Base-by-base conservation (phyloP, 805 yeast species). In the Diddensiella santjacobensis region DNA sequence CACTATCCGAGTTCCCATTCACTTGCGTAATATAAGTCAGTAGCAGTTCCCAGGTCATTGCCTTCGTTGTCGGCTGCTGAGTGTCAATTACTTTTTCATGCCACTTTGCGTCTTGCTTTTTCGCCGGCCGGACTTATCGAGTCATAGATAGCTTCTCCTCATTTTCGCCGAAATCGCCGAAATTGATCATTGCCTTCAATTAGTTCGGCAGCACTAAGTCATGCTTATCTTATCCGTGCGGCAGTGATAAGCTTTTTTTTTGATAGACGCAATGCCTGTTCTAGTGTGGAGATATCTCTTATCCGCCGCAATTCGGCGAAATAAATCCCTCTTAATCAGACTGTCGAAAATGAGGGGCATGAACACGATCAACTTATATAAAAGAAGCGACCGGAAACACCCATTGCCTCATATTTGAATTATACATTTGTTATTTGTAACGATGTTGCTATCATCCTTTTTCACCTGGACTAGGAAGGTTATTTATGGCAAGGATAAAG, bases 341-440 rank as follows among this genome's bases (percentile, higher is more conserved):
- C n/a, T n/a, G n/a, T n/a, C n/a, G n/a, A n/a, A n/a, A n/a, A n/a
- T n/a, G n/a, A n/a, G n/a, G n/a, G n/a, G n/a, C n/a, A n/a, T n/a
- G n/a, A n/a, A n/a, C n/a, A n/a, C n/a, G n/a, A n/a, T n/a, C n/a
- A n/a, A n/a, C n/a, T n/a, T n/a, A n/a, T n/a, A n/a, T n/a, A n/a
- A n/a, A n/a, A n/a, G n/a, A n/a, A n/a, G n/a, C n/a, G n/a, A n/a
- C n/a, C n/a, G n/a, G n/a, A n/a, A n/a, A n/a, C 31, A 26, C 13
- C 13, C 13, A 26, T 26, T 26, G 8, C 31, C 8, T 26, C 8
- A 26, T 26, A 26, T 26, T 26, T 26, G 31, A 26, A 10, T 26
- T 26, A 13, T 26, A 10, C 31, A 80, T 13, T 8, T 39, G 8
- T 13, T 39, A n/a, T n/a, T n/a, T n/a, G 15, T 22, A 15, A 18